These are phyloP conservation scores for Penicillium sp. DNA, from an alignment of 2,329 filamentous ascomycete species.

Conservation along the genomic window DNA sequence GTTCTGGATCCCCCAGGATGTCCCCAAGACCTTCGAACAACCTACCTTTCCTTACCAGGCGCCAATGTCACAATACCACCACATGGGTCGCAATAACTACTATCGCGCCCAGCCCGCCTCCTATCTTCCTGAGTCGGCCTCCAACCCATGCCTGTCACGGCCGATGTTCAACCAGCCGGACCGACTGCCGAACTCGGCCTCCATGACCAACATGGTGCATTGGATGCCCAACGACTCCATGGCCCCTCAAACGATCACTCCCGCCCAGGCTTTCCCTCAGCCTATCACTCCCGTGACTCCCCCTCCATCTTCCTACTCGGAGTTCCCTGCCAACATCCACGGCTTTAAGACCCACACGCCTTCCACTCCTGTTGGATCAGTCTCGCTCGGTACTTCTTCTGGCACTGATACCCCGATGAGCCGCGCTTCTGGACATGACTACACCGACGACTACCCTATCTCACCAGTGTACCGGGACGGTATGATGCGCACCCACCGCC, in stretches of 20 bases:
- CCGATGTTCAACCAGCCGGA: conserved; percentile 41
- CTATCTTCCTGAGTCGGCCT: conserved; percentile 39
- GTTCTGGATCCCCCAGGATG: conserved; percentile 38
- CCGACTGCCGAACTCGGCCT: conserved; percentile 34
- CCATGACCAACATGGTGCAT: conserved; percentile 38
- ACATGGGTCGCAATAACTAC: conserved; percentile 37
- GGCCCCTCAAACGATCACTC: conserved; percentile 38
- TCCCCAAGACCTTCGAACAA: conserved; percentile 38
- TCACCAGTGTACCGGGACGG: conserved; percentile 36
- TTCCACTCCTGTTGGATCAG: conserved; percentile 36
- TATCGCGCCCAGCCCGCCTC: conserved; percentile 31
- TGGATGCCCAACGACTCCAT: conserved; percentile 39
- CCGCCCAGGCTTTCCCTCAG: conserved; percentile 33
- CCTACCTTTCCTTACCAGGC: conserved; percentile 34
- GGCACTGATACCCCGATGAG: conserved; percentile 38
- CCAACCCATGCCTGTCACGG: conserved; percentile 40
- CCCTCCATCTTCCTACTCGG: conserved; percentile 38
- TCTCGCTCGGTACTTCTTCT: conserved; percentile 35
- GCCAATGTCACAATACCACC: conserved; percentile 35
- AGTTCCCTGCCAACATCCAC: conserved; percentile 35
- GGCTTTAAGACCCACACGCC: conserved; percentile 38
- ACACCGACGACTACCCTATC: conserved; percentile 35
- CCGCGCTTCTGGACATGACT: conserved; percentile 37
- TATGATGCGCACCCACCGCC: conserved; percentile 31
- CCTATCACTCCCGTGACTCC: conserved; percentile 35